Evolutionary conservation across 176 grass and related monocot species (phyloP).

Genomic region (Coix lacrymajobi): DNA sequence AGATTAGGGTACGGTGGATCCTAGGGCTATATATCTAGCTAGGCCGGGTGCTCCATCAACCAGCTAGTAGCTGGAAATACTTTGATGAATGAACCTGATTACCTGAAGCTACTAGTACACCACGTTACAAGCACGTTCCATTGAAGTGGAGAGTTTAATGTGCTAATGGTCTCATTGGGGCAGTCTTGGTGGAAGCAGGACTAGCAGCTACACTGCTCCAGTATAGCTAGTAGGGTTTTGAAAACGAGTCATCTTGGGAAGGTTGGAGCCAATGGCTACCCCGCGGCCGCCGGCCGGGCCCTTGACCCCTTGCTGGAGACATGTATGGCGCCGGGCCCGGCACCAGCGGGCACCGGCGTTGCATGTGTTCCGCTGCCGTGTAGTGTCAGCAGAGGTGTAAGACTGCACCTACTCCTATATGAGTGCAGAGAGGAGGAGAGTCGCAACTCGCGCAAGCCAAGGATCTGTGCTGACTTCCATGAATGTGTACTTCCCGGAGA

Average conservation of each 20-base stretch:
- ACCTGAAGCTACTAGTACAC: neutral
- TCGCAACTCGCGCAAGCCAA: neutral
- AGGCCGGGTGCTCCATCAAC: neutral
- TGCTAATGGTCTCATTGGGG: slow-evolving; percentile 3
- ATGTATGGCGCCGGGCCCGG: neutral
- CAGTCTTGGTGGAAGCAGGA: neutral
- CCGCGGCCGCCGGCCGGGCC: neutral
- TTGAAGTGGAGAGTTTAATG: neutral
- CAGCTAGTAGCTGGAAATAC: neutral
- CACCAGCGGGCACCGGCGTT: neutral
- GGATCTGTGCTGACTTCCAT: neutral
- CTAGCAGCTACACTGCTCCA: neutral
- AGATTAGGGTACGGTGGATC: neutral
- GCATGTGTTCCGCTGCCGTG: neutral
- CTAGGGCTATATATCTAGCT: neutral
- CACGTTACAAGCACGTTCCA: neutral
- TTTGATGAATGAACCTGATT: neutral
- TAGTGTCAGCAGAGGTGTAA: neutral
- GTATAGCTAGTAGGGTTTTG: neutral
- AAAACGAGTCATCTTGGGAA: slow-evolving; percentile 34
- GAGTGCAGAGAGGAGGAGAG: neutral
- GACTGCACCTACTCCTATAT: no score
- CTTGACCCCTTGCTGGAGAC: neutral
- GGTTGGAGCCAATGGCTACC: neutral
- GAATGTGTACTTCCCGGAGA: slow-evolving; percentile 4